Percentiles rank a stretch among this genome's conserved stretches.
These are phyloP conservation scores for Flaveria ramosissima DNA, from an alignment of 129 eudicot genomes.

Conservation along the genomic window DNA sequence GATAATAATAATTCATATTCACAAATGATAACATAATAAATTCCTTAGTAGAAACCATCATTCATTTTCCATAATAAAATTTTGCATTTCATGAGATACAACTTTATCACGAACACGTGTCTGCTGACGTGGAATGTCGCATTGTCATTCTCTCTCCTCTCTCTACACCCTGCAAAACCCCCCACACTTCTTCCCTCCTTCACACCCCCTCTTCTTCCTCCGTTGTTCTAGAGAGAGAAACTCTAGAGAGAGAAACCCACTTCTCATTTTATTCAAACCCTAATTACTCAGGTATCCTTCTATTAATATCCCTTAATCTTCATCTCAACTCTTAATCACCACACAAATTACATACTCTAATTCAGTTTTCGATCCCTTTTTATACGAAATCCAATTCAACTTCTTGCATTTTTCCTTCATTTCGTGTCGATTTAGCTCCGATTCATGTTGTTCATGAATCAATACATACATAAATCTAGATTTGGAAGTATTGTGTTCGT, in stretches of 20 bases:
- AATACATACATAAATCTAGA: too few relatives aligned
- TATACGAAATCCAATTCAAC: background rate
- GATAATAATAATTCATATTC: too few relatives aligned
- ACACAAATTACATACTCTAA: constrained; percentile 16
- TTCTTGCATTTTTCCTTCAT: constrained; percentile 2
- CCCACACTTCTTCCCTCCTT: constrained; percentile 30
- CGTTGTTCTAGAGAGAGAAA: constrained; percentile 47
- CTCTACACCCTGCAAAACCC: constrained; percentile 52
- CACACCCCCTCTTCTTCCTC: constrained; percentile 14
- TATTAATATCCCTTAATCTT: background rate
- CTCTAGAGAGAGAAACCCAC: constrained; percentile 41
- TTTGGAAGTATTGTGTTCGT: constrained; percentile 21
- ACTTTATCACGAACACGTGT: constrained; percentile 64
- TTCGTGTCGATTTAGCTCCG: constrained; percentile 7
- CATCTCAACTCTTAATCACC: background rate
- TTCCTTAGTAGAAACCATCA: background rate
- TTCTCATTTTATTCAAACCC: background rate
- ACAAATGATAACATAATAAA: too few relatives aligned
- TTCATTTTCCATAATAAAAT: background rate
- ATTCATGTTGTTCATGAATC: background rate
- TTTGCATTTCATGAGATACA: background rate
- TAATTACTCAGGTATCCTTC: constrained; percentile 24
- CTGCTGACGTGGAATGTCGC: constrained; percentile 75
- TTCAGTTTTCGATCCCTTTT: constrained; percentile 7
- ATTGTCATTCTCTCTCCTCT: constrained; percentile 53